These are phyloP conservation scores for Diutina pseudorugosa DNA, from an alignment of 1,139 yeast species.

Conservation along the genomic window DNA sequence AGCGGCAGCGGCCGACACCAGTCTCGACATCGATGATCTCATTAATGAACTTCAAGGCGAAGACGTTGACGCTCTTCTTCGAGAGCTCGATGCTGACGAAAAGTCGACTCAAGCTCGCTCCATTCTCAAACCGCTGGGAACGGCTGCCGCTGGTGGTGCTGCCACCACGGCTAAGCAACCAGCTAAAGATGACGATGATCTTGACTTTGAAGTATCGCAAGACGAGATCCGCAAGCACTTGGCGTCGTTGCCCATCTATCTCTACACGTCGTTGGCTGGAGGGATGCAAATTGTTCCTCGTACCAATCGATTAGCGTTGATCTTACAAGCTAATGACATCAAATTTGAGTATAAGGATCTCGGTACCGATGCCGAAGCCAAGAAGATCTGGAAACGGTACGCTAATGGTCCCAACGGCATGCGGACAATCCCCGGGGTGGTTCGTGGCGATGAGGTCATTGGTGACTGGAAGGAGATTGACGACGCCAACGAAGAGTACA, in stretches of 20 bases:
- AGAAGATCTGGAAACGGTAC: constrained; percentile 74
- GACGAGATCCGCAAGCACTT: constrained; percentile 35
- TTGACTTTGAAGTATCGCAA: constrained; percentile 25
- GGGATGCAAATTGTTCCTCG: constrained; percentile 77
- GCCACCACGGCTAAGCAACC: background rate
- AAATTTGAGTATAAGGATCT: constrained; percentile 63
- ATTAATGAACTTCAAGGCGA: constrained; percentile 2
- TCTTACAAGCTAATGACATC: constrained; percentile 64
- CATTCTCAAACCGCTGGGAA: background rate
- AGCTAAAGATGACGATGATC: background rate
- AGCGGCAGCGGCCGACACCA: background rate
- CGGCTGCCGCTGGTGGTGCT: background rate
- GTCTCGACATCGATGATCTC: constrained; percentile 2
- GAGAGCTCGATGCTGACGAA: background rate
- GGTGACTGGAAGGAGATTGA: constrained; percentile 75
- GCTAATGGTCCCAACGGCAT: constrained; percentile 36
- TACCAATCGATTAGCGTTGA: constrained; percentile 66
- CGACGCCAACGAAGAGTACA: constrained; percentile 78
- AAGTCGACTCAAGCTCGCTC: background rate
- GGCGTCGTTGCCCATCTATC: constrained; percentile 49
- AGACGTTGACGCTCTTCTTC: background rate
- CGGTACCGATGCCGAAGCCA: constrained; percentile 82
- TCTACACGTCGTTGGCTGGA: constrained; percentile 83
- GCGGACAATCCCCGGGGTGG: constrained; percentile 77
- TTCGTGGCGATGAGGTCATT: constrained; percentile 81